Conservation (phyloP, 257 asterid species). For the Nicotiana attenuata region DNA sequence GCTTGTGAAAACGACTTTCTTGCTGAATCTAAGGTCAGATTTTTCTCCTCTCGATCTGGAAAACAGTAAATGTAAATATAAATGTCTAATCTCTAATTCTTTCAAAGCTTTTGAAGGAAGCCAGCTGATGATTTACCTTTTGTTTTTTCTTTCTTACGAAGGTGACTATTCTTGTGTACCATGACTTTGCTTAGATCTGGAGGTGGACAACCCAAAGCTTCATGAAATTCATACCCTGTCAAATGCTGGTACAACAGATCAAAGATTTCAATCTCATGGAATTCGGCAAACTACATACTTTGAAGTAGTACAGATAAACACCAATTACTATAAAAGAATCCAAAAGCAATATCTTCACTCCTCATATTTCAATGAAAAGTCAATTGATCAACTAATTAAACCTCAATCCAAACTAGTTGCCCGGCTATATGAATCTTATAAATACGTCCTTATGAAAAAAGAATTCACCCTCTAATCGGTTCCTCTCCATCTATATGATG, state of each 20-base stretch:
- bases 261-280: slow-evolving; percentile 45
- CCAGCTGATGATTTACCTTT: slow-evolving; percentile 46
- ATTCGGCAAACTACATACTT: neutral
- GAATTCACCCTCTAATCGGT: no score
- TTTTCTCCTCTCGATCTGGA: slow-evolving; percentile 61
- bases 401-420: neutral
- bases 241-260: slow-evolving; percentile 81
- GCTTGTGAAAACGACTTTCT: slow-evolving; percentile 87
- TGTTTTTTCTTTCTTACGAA: slow-evolving; percentile 51
- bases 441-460: no score
- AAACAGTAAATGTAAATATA: neutral
- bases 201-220: slow-evolving; percentile 46
- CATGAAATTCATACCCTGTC: slow-evolving; percentile 65
- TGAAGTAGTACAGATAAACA: neutral
- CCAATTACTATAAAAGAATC: neutral
- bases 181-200: slow-evolving; percentile 60
- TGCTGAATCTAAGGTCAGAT: slow-evolving; percentile 53
- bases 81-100: neutral
- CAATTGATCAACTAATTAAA: neutral
- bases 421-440: neutral
- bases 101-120: neutral
- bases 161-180: slow-evolving; percentile 35
- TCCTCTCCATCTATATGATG: neutral
- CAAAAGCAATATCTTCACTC: no score
- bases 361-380: no score